Evolutionary conservation across 352 stramenopile genomes (phyloP).

Genomic region (Thalassiosira mediterranea): DNA sequence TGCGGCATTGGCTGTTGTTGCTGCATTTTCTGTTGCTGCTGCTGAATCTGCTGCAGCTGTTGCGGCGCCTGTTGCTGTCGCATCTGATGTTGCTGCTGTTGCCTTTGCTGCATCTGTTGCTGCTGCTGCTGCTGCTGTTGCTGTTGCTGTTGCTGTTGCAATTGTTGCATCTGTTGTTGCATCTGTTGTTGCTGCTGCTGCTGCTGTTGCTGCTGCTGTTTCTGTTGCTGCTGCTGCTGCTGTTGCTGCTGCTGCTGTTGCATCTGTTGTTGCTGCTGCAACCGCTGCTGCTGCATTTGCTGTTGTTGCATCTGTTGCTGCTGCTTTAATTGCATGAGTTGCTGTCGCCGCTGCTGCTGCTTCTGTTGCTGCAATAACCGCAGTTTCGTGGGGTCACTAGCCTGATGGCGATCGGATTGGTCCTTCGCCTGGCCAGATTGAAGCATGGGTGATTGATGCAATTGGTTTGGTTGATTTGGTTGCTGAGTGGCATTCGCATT

Average conservation of each 20-base stretch:
- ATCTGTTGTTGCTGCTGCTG: background rate
- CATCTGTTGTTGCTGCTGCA: background rate
- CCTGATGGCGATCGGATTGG: background rate
- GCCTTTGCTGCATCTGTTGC: background rate
- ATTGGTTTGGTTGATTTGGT: background rate
- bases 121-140: background rate
- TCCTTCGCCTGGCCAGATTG: background rate
- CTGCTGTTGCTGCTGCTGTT: background rate
- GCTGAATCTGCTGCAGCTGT: background rate
- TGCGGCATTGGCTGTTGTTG: background rate
- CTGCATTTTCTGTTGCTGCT: background rate
- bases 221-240: background rate
- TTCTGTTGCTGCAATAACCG: background rate
- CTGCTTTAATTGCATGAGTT: background rate
- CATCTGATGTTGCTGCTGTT: background rate
- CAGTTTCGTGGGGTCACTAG: background rate
- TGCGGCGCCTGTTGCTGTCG: background rate
- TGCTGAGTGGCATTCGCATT: background rate
- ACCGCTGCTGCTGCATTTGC: background rate
- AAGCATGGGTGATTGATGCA: background rate
- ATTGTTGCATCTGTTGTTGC: background rate
- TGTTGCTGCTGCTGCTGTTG: background rate
- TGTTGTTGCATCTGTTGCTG: background rate
- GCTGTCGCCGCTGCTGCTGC: background rate
- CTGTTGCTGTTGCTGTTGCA: background rate